phyloP scores from a whole-genome alignment of 2,329 filamentous ascomycete genomes.

The Waltergamsia citrina region DNA sequence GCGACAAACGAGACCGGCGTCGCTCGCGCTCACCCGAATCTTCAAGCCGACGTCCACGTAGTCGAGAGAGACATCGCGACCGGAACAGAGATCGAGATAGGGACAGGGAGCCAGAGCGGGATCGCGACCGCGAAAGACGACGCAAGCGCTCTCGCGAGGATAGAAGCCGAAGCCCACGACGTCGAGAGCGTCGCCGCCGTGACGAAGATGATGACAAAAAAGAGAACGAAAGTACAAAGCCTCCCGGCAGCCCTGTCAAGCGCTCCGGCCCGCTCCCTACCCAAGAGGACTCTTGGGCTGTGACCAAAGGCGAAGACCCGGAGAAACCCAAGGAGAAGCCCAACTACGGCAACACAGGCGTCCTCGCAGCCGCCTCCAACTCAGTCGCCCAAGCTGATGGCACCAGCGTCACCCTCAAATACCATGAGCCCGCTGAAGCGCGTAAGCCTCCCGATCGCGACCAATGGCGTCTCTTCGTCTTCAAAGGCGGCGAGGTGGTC shows the following conservation, averaged over 20 bases:
- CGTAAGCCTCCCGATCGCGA: conserved; percentile 74
- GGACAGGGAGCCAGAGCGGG: conserved; percentile 9
- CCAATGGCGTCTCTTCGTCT: conserved; percentile 84
- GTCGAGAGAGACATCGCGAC: conserved; percentile 14
- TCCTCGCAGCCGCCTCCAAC: conserved; percentile 83
- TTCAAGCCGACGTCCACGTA: conserved; percentile 13
- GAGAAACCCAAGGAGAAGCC: conserved; percentile 71
- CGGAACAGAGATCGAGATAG: conserved; percentile 7
- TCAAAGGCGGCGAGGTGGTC: conserved; percentile 72
- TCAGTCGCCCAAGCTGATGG: conserved; percentile 64
- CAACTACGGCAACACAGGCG: conserved; percentile 73
- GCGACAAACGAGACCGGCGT: conserved; percentile 17
- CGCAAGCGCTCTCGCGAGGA: conserved; percentile 13
- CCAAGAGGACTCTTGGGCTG: conserved; percentile 49
- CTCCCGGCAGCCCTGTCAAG: conserved; percentile 13
- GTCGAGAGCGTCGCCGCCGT: conserved; percentile 18
- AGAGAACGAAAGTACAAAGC: conserved; percentile 10
- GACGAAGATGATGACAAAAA: conserved; percentile 8
- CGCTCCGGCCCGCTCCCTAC: conserved; percentile 45
- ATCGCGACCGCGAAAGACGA: conserved; percentile 13
- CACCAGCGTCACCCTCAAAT: conserved; percentile 76
- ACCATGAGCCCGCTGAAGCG: conserved; percentile 89
- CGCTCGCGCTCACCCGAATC: conserved; percentile 21
- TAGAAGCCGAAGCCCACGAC: conserved; percentile 15
- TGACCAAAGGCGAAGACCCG: conserved; percentile 31